These are phyloP conservation scores for Gaertneriomyces semiglobifer DNA, from an alignment of 192 early-diverging fungal species.

Conservation along the genomic window DNA sequence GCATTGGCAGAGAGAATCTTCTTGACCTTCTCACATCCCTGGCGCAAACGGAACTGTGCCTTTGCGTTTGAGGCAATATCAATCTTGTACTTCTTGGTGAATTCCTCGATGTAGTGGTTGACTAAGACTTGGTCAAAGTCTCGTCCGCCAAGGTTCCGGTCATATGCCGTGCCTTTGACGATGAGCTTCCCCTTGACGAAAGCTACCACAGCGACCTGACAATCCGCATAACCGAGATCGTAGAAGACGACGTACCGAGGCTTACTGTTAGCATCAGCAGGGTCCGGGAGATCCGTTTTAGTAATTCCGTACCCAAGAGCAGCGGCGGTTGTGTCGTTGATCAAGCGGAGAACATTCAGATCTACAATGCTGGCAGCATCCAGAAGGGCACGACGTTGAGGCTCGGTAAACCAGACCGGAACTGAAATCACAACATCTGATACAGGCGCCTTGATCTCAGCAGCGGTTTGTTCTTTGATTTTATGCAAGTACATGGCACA, in stretches of 20 bases:
- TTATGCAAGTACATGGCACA: conserved; percentile 91
- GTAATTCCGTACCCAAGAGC: conserved; percentile 99
- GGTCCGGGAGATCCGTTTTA: conserved; percentile 92
- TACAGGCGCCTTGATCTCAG: conserved; percentile 78
- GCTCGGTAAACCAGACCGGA: conserved; percentile 93
- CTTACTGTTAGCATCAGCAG: conserved; percentile 59
- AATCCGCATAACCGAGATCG: conserved; percentile 89
- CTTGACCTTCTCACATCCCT: conserved; percentile 91
- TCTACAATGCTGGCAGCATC: conserved; percentile 85
- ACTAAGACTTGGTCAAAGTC: conserved; percentile 89
- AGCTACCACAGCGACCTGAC: conserved; percentile 80
- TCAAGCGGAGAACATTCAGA: conserved; percentile 83
- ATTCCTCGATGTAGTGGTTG: conserved; percentile 80
- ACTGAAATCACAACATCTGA: conserved; percentile 92
- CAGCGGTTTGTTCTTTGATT: conserved; percentile 82
- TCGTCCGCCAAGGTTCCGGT: conserved; percentile 93
- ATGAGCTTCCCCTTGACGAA: conserved; percentile 95
- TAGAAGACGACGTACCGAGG: conserved; percentile 89
- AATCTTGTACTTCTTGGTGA: conserved; percentile 94
- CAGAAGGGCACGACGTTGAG: conserved; percentile 83
- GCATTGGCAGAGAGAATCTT: conserved; percentile 93
- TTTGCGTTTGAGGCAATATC: conserved; percentile 85
- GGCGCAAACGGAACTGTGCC: conserved; percentile 84
- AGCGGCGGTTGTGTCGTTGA: conserved; percentile 90
- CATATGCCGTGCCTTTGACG: conserved; percentile 86